A percentile compares a stretch with the other conserved stretches of the same genome.
These are phyloP conservation scores for Samsoniella hepiali DNA, from an alignment of 2,329 filamentous ascomycete genomes.

Conservation along the genomic window DNA sequence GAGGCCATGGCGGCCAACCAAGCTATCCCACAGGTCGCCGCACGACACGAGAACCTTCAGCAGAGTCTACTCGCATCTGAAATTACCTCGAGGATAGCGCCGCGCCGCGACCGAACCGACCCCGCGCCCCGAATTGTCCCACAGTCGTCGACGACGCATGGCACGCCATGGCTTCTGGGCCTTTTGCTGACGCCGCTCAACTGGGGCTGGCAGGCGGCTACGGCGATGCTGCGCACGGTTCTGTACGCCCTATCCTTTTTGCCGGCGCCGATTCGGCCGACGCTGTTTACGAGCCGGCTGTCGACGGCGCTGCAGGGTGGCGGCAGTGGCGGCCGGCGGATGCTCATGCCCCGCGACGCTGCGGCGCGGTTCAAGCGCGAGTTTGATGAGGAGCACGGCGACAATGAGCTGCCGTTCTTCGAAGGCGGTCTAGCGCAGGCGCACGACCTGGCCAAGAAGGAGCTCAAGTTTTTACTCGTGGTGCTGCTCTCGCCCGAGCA, in stretches of 20 bases:
- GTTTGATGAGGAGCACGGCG: constrained; percentile 90
- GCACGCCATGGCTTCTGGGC: constrained; percentile 71
- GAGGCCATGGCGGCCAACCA: constrained; percentile 65
- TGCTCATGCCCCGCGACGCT: constrained; percentile 81
- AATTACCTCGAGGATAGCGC: constrained; percentile 25
- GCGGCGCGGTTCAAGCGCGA: constrained; percentile 86
- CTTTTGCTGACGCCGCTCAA: constrained; percentile 80
- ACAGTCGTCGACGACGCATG: constrained; percentile 64
- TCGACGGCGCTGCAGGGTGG: constrained; percentile 55
- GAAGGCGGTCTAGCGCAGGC: constrained; percentile 91
- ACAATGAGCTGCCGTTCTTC: constrained; percentile 68
- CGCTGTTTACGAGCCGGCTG: constrained; percentile 52
- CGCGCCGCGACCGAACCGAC: constrained; percentile 44
- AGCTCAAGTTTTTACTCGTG: constrained; percentile 88
- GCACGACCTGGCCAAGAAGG: constrained; percentile 82
- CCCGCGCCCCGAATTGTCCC: constrained; percentile 83
- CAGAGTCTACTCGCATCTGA: constrained; percentile 47
- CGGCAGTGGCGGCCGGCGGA: constrained; percentile 65
- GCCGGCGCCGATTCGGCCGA: constrained; percentile 60
- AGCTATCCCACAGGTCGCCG: constrained; percentile 58
- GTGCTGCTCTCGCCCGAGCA: constrained; percentile 89
- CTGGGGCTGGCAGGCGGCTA: constrained; percentile 69
- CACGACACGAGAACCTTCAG: constrained; percentile 71
- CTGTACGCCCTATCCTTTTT: constrained; percentile 78
- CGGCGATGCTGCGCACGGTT: constrained; percentile 67